A percentile compares a stretch with the other conserved stretches of the same genome.
Conservation (phyloP, 106 monocot genomes). For the Vanilla planifolia region DNA sequence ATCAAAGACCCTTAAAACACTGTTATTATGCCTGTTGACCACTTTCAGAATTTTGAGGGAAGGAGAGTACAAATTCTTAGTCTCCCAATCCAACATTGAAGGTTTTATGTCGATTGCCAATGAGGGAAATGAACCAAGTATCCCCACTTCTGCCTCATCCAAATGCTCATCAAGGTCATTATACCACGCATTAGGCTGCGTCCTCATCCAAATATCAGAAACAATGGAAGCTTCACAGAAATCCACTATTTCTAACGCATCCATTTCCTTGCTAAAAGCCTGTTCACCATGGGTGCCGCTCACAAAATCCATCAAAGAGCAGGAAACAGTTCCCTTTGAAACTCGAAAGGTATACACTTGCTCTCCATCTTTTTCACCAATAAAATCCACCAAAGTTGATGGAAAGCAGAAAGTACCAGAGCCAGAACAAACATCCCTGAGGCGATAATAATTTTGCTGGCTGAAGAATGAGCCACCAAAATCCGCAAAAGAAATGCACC, state of each 20-base stretch:
- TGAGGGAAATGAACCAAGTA: conserved; percentile 16
- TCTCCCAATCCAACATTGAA: conserved; percentile 60
- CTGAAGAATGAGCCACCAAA: conserved; percentile 2
- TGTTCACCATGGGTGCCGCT: neutral
- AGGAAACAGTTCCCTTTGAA: conserved; percentile 16
- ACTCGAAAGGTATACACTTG: neutral
- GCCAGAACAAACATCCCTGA: conserved; percentile 26
- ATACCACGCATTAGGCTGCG: conserved; percentile 6
- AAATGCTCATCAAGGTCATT: conserved; percentile 8
- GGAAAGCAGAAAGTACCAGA: conserved; percentile 47
- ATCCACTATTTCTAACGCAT: conserved; percentile 7
- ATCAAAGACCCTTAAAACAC: conserved; percentile 39
- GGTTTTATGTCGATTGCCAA: conserved; percentile 49
- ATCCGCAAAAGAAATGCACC: conserved; percentile 14
- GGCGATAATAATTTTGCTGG: conserved; percentile 9
- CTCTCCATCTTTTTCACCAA: conserved; percentile 16
- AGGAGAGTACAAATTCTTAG: conserved; percentile 34
- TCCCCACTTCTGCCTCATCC: neutral
- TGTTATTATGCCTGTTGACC: conserved; percentile 34
- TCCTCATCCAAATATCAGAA: conserved; percentile 34
- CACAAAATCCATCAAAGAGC: conserved; percentile 21
- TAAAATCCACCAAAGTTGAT: conserved; percentile 23
- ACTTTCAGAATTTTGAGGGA: conserved; percentile 37
- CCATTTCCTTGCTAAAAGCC: neutral
- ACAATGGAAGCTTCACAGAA: conserved; percentile 26